Conservation (phyloP, 805 yeast genomes). For the Saccharomycopsis fodiens region DNA sequence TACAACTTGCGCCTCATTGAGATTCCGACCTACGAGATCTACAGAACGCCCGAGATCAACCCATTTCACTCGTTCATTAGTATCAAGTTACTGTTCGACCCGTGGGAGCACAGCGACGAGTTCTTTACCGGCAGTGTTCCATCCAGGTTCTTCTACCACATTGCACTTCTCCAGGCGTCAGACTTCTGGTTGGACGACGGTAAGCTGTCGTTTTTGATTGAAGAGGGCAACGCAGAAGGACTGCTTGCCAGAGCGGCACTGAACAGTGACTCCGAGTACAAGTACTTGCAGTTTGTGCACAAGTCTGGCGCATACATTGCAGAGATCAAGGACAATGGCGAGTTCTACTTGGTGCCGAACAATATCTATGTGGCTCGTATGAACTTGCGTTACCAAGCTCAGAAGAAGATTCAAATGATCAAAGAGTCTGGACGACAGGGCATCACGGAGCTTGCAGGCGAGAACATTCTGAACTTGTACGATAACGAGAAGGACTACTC, state of each 20-base stretch:
- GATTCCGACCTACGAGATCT: slow-evolving; percentile 20
- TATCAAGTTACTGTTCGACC: slow-evolving; percentile 57
- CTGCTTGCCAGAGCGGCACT: not conserved
- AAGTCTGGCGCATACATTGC: slow-evolving; percentile 84
- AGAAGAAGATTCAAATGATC: slow-evolving; percentile 1
- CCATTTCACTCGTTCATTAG: slow-evolving; percentile 87
- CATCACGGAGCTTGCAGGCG: not conserved
- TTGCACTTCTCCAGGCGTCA: slow-evolving; percentile 55
- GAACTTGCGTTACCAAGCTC: slow-evolving; percentile 37
- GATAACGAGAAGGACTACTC: slow-evolving; percentile 11
- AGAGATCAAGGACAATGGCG: slow-evolving; percentile 74
- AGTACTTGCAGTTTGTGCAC: slow-evolving; percentile 82
- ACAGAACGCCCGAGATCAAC: slow-evolving; percentile 64
- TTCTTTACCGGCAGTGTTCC: slow-evolving; percentile 30
- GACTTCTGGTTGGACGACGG: slow-evolving; percentile 81
- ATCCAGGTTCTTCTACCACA: slow-evolving; percentile 61
- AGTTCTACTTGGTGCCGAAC: slow-evolving; percentile 77
- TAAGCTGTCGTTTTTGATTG: slow-evolving; percentile 28
- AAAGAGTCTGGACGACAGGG: not conserved
- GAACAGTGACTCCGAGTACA: slow-evolving; percentile 2
- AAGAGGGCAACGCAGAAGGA: slow-evolving; percentile 19
- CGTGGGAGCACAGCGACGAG: slow-evolving; percentile 38
- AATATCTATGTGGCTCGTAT: slow-evolving; percentile 73
- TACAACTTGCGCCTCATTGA: slow-evolving; percentile 53
- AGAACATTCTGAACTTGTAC: not conserved